Evolutionary conservation across 1,139 yeast species (phyloP).

Genomic region (Zygotorulaspora mrakii): DNA sequence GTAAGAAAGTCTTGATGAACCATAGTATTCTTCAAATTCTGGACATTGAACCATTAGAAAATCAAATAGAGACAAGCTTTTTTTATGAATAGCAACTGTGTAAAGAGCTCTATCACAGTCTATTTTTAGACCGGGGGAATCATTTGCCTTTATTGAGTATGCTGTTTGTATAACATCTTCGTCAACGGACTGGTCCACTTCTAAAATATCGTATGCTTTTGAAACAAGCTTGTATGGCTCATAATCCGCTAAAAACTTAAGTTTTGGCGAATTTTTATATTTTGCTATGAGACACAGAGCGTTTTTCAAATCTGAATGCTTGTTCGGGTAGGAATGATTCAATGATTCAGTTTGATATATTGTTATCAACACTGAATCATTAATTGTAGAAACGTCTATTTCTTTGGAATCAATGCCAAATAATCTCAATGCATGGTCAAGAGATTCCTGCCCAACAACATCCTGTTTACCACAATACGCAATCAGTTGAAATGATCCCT

Average conservation of each 20-base stretch:
- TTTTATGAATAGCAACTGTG: constrained; percentile 53
- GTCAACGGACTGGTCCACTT: constrained; percentile 62
- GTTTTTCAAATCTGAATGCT: constrained; percentile 38
- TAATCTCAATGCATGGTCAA: constrained; percentile 50
- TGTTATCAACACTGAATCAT: constrained; percentile 47
- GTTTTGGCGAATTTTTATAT: constrained; percentile 43
- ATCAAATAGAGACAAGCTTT: constrained; percentile 43
- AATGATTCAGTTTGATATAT: constrained; percentile 44
- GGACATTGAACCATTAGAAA: constrained; percentile 34
- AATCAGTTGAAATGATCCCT: constrained; percentile 47
- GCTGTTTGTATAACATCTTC: constrained; percentile 75
- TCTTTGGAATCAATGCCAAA: constrained; percentile 48
- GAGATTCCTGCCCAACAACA: constrained; percentile 58
- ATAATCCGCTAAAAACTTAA: constrained; percentile 47
- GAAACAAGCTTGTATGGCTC: constrained; percentile 51
- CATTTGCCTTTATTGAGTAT: constrained; percentile 57
- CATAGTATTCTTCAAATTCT: constrained; percentile 31
- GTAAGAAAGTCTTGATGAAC: constrained; percentile 28
- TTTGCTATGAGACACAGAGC: constrained; percentile 45
- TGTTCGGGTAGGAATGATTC: constrained; percentile 32
- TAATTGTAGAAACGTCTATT: constrained; percentile 23
- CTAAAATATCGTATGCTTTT: constrained; percentile 60
- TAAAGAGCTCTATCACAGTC: constrained; percentile 49
- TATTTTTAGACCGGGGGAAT: constrained; percentile 39
- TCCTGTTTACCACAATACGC: constrained; percentile 58